Base-by-base conservation (phyloP, 768 basidiomycete species). In the Baorangia bicolor region DNA sequence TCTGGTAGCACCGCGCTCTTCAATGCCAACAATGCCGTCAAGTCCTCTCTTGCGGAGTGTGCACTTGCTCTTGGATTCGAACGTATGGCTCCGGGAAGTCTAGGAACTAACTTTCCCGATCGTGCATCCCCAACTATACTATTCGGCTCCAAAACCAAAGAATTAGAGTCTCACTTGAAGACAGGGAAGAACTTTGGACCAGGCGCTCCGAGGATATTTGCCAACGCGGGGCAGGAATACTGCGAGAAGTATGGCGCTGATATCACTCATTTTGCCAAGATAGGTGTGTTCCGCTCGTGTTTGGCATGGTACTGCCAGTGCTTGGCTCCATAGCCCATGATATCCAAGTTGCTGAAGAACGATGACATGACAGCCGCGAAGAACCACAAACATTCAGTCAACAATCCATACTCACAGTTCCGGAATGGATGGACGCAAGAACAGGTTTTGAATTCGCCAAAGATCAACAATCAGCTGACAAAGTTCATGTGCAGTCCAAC, bases 401-500 rank as follows among this genome's bases (percentile, higher is more conserved):
- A 88, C 53, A 93, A 94, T 61, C 90, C 90, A 0, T 94, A 94
- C 62, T 87, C 89, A 0, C 92, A 94, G 67, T 94, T 94, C 70
- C 81, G 85, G 6, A 80, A 86, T 62, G 87, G 88, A 5, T 91
- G 88, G 87, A 84, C 77, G 20, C 81, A 82, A 20, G 84, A 91
- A 60, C 80, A 92, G 62, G 79, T 92, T 27, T 66, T 90, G 50
- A 75, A 77, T 12, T 80, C 89, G 3, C 78, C 81, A 7, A 86
- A 85, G 72, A 83, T 92, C 66, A 87, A 79, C 40, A 85, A 82
- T 43, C 81, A 90, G 61, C 73, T 90, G 45, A 91, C 91, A 3
- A 88, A 88, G 70, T 86, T 82, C 68, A 93, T 92, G 89, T 93
- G 90, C 65, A 92, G 88, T 62, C 91, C 91, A 1, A 94, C 91